phyloP scores from a whole-genome alignment of 306 rosid species.

The Rosa lucieae region DNA sequence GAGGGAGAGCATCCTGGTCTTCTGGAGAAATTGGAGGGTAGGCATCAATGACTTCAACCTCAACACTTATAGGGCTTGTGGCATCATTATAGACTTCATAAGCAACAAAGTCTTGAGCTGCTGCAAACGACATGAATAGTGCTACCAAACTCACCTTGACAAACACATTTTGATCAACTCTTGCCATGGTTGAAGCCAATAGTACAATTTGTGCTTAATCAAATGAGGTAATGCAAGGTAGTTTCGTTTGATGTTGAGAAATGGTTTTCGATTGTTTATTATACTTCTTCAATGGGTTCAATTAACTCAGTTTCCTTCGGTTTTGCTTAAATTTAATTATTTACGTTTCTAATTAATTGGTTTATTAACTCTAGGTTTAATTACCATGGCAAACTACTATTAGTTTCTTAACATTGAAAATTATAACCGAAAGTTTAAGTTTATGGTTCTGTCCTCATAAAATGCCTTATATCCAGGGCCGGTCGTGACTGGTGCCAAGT shows the following conservation, averaged over 20 bases:
- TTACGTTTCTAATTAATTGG: too few relatives aligned
- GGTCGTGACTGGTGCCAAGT: too few relatives aligned
- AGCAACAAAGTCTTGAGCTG: background rate
- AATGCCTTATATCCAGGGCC: too few relatives aligned
- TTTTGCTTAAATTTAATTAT: too few relatives aligned
- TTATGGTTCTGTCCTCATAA: too few relatives aligned
- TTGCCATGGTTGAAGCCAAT: background rate
- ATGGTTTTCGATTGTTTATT: background rate
- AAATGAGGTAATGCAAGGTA: background rate
- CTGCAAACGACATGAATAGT: background rate
- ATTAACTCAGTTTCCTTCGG: too few relatives aligned
- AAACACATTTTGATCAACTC: background rate
- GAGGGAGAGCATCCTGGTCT: background rate
- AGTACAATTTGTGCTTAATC: too few relatives aligned
- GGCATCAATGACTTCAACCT: background rate
- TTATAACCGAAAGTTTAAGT: too few relatives aligned
- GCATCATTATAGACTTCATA: background rate
- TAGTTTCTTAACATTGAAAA: too few relatives aligned
- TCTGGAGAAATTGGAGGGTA: background rate
- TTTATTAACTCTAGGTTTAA: too few relatives aligned
- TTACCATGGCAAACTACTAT: too few relatives aligned
- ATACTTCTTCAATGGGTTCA: too few relatives aligned
- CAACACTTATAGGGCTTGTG: background rate
- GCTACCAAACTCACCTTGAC: background rate
- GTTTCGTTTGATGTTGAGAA: background rate